Conservation (phyloP, 2,329 filamentous ascomycete species). For the Microdochium trichocladiopsis region DNA sequence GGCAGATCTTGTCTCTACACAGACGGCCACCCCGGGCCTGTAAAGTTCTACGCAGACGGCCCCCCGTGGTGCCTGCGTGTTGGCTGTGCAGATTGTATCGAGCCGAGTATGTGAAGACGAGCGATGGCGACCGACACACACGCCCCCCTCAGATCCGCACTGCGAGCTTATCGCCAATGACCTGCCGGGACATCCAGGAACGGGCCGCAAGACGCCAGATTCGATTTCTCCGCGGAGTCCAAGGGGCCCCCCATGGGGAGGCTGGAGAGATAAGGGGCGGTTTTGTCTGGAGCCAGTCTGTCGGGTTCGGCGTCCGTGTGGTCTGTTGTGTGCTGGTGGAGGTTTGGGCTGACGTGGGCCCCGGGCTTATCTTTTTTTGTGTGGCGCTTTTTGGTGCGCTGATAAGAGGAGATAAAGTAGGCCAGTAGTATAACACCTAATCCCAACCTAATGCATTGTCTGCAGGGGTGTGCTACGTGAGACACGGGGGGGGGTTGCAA, state of each 20-base stretch:
- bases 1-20: neutral
- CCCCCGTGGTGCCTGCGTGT: neutral
- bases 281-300: neutral
- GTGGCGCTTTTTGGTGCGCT: neutral
- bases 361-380: neutral
- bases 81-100: neutral
- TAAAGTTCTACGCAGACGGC: neutral
- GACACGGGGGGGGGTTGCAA: neutral
- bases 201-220: neutral
- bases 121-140: neutral
- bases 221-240: neutral
- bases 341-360: neutral
- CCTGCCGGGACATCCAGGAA: neutral
- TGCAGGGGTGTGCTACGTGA: neutral
- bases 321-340: neutral
- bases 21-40: neutral
- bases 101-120: neutral
- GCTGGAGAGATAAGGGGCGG: neutral
- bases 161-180: neutral
- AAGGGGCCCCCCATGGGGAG: neutral
- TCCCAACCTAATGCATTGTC: no score
- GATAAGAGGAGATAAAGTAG: neutral
- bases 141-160: neutral
- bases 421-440: no score
- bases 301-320: neutral